These are phyloP conservation scores for Xylaria polymorpha DNA, from an alignment of 2,329 filamentous ascomycete genomes.

Conservation along the genomic window DNA sequence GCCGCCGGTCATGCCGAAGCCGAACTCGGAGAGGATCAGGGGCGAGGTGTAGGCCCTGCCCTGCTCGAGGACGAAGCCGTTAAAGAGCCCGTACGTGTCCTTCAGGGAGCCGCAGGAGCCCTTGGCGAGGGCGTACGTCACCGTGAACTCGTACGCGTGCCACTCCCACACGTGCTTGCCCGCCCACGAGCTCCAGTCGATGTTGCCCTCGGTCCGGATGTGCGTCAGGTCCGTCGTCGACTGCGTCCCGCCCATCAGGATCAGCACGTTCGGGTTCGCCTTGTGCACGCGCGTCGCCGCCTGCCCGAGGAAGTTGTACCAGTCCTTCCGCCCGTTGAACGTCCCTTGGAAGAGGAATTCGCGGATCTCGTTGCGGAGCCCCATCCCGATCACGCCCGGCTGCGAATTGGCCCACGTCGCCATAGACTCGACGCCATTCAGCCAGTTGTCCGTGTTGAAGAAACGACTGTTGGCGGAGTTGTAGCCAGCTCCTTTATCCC, in stretches of 20 bases:
- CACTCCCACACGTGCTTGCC: constrained; percentile 70
- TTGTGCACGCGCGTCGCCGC: constrained; percentile 62
- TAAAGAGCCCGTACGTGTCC: constrained; percentile 59
- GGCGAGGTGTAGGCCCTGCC: constrained; percentile 61
- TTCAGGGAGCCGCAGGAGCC: constrained; percentile 58
- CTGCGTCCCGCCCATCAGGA: constrained; percentile 66
- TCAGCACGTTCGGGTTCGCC: constrained; percentile 63
- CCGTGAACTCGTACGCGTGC: constrained; percentile 68
- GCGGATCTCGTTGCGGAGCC: constrained; percentile 69
- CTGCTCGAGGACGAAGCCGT: constrained; percentile 65
- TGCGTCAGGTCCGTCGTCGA: constrained; percentile 65
- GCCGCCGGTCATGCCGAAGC: constrained; percentile 62
- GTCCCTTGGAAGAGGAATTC: constrained; percentile 59
- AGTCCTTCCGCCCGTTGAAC: constrained; percentile 58
- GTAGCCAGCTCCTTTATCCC: constrained; percentile 63
- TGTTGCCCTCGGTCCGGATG: constrained; percentile 51
- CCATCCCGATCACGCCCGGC: constrained; percentile 65
- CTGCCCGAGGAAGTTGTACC: constrained; percentile 62
- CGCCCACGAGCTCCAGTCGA: constrained; percentile 59
- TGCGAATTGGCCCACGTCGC: constrained; percentile 61
- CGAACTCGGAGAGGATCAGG: constrained; percentile 69
- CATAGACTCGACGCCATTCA: constrained; percentile 63
- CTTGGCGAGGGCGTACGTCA: constrained; percentile 57
- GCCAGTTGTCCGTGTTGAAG: constrained; percentile 66
- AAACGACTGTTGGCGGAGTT: constrained; percentile 62